Evolutionary conservation across 140 eudicot species (phyloP).

Genomic region (Stevia rebaudiana): DNA sequence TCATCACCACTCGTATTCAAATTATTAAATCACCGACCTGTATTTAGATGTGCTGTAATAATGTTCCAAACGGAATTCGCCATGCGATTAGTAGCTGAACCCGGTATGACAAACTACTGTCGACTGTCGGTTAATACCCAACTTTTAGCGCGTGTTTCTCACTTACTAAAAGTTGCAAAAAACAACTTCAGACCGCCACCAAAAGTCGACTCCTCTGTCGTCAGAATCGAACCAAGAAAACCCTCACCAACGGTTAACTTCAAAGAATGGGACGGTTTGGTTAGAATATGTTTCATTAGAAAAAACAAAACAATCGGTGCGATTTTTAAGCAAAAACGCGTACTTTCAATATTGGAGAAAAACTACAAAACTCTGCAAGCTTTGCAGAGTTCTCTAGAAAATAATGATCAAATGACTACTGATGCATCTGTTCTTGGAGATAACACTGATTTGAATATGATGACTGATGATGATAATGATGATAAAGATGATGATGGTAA

Average conservation of each 20-base stretch:
- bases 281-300: constrained; percentile 69
- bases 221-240: constrained; percentile 82
- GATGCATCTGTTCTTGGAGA: constrained; percentile 61
- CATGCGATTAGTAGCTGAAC: constrained; percentile 90
- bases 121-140: constrained; percentile 91
- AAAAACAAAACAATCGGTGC: constrained; percentile 81
- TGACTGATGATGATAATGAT: constrained; percentile 35
- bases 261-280: constrained; percentile 90
- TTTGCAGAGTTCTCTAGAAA: constrained; percentile 35
- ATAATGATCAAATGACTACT: constrained; percentile 29
- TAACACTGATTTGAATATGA: constrained; percentile 35
- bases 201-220: constrained; percentile 91
- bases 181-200: constrained; percentile 95
- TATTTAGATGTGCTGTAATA: constrained; percentile 77
- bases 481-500: constrained; percentile 28
- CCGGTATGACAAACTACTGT: constrained; percentile 74
- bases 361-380: constrained; percentile 82
- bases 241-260: constrained; percentile 62
- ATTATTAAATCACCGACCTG: constrained; percentile 56
- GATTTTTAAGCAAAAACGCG: constrained; percentile 53
- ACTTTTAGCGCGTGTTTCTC: constrained; percentile 72
- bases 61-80: constrained; percentile 96
- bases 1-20: constrained; percentile 84
- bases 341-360: constrained; percentile 59
- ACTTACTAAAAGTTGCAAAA: constrained; percentile 78